phyloP scores from a whole-genome alignment of 176 grass and related monocot species.

The Musa troglodytarum region DNA sequence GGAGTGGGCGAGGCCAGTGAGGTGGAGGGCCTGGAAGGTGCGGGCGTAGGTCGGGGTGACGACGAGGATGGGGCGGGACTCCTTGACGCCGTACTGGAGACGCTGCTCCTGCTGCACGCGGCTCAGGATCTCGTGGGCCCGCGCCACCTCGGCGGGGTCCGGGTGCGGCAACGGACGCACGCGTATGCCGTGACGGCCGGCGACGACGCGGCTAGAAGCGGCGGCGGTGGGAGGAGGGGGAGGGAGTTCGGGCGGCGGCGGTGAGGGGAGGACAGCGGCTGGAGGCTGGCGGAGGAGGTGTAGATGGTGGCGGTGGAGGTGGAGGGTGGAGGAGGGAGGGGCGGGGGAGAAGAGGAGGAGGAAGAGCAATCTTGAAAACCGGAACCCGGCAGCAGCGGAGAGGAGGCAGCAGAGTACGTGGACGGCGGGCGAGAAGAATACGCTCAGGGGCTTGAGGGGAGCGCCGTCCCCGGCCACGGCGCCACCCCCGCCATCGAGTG shows the following conservation, averaged over 20 bases:
- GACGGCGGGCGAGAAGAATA: background rate
- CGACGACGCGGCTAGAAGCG: background rate
- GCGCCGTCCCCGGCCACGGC: background rate
- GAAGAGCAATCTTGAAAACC: background rate
- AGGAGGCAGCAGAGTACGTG: constrained; percentile 9
- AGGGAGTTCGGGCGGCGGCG: background rate
- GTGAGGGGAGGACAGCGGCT: background rate
- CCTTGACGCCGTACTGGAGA: constrained; percentile 13
- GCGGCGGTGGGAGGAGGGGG: background rate
- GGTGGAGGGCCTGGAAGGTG: constrained; percentile 32
- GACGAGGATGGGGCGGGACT: constrained; percentile 23
- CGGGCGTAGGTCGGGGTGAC: constrained; percentile 39
- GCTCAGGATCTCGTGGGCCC: constrained; percentile 30
- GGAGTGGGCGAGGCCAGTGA: constrained; percentile 32
- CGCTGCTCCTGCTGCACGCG: constrained; percentile 37
- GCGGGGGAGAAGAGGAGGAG: constrained; percentile 7
- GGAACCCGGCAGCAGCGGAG: constrained; percentile 1
- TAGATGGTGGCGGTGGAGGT: constrained; percentile 5
- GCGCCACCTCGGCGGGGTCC: constrained; percentile 16
- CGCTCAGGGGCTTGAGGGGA: background rate
- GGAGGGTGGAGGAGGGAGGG: constrained; percentile 6
- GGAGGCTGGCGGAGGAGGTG: background rate
- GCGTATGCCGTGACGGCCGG: constrained; percentile 29
- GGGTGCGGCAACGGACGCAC: constrained; percentile 25
- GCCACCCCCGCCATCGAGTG: background rate